These are phyloP conservation scores for Sporothrix globosa DNA, from an alignment of 2,329 filamentous ascomycete genomes.

Conservation along the genomic window DNA sequence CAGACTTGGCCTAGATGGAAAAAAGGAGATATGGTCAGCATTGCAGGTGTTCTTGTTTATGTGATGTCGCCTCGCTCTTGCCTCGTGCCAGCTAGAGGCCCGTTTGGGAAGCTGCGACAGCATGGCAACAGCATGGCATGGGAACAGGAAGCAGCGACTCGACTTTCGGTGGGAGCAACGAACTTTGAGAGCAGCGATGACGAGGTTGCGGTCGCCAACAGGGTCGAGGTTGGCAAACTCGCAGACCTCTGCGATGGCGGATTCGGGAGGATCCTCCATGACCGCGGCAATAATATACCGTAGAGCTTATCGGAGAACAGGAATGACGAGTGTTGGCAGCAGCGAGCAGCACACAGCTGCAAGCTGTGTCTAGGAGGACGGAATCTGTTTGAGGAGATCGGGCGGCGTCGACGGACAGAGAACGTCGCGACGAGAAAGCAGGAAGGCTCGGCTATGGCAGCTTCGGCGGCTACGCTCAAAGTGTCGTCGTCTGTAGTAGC, in stretches of 20 bases:
- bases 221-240: constrained; percentile 48
- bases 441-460: neutral
- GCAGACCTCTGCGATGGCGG: constrained; percentile 46
- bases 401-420: neutral
- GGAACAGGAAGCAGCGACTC: neutral
- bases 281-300: neutral
- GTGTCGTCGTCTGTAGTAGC: neutral
- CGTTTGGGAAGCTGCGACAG: neutral
- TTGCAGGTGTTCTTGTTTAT: neutral
- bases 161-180: neutral
- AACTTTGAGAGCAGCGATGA: constrained; percentile 49
- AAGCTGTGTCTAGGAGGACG: neutral
- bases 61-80: neutral
- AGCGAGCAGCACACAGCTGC: constrained; percentile 28
- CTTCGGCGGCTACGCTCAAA: neutral
- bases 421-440: neutral
- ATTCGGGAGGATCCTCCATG: constrained; percentile 45
- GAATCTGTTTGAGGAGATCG: neutral
- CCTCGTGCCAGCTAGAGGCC: neutral
- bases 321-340: neutral
- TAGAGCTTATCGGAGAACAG: neutral
- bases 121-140: neutral
- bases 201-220: constrained; percentile 46
- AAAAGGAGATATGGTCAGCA: neutral
- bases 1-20: constrained; percentile 47